Conservation (phyloP, 2,329 filamentous ascomycete species). For the Lecanoromycetidae sp. region DNA sequence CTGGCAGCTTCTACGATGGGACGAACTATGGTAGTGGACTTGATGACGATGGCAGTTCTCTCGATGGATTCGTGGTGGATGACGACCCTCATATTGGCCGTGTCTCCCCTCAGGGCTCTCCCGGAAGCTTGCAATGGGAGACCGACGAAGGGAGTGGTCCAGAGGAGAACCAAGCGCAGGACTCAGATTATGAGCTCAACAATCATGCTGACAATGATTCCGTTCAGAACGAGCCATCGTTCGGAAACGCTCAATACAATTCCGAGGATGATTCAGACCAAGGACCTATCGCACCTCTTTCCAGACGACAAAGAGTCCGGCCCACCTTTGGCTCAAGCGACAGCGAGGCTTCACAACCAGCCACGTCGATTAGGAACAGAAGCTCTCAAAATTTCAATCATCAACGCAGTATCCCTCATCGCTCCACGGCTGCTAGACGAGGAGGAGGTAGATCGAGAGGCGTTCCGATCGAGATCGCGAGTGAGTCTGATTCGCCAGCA, state of each 20-base stretch:
- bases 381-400: background rate
- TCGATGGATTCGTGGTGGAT: slow-evolving; percentile 12
- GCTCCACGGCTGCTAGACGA: background rate
- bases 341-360: background rate
- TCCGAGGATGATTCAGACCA: slow-evolving; percentile 4
- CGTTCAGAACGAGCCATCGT: background rate
- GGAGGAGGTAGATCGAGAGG: background rate
- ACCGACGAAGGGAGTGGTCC: slow-evolving; percentile 3
- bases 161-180: background rate
- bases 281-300: slow-evolving; percentile 6
- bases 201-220: background rate
- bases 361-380: background rate
- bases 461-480: slow-evolving; percentile 10
- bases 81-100: slow-evolving; percentile 1
- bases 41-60: slow-evolving; percentile 9
- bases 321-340: background rate
- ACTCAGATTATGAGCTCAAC: background rate
- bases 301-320: slow-evolving; percentile 2
- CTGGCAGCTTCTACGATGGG: slow-evolving; percentile 1
- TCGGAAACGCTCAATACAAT: background rate
- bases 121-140: slow-evolving; percentile 8
- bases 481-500: slow-evolving; percentile 13
- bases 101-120: background rate
- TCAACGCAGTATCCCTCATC: background rate
- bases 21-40: slow-evolving; percentile 9